Evolutionary conservation across 129 eudicot species (phyloP).

Genomic region (Chrysanthemum makinoi): DNA sequence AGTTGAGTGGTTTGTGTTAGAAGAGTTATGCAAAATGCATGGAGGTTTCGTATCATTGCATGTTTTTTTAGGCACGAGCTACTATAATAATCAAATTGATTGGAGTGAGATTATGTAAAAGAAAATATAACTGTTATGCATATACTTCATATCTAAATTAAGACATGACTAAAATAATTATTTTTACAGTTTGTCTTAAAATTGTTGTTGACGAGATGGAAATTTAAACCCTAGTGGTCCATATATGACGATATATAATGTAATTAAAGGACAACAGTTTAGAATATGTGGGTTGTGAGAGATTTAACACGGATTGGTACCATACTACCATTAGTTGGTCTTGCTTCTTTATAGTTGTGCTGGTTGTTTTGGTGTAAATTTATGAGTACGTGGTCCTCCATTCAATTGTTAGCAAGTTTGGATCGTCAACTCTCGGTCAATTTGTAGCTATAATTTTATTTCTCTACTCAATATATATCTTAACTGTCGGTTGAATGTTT

Average conservation of each 20-base stretch:
- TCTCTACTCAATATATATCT: background rate
- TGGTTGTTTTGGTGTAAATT: slow-evolving; percentile 8
- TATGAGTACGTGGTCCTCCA: slow-evolving; percentile 5
- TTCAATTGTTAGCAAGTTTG: background rate
- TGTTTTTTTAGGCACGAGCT: too few species aligned
- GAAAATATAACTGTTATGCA: too few species aligned
- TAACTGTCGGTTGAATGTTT: background rate
- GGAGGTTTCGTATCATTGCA: too few species aligned
- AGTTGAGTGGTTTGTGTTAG: too few species aligned
- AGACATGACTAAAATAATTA: too few species aligned
- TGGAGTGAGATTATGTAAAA: too few species aligned
- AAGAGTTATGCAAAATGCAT: too few species aligned
- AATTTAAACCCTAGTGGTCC: slow-evolving; percentile 2
- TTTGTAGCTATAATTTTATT: background rate
- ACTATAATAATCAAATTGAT: too few species aligned
- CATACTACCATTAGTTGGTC: background rate
- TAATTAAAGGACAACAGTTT: slow-evolving; percentile 3
- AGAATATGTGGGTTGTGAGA: background rate
- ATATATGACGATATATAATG: background rate
- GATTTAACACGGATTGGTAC: slow-evolving; percentile 7
- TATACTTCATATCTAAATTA: too few species aligned
- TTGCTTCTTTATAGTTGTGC: slow-evolving; percentile 6
- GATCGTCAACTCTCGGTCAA: background rate
- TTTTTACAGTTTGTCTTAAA: too few species aligned
- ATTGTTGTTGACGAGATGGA: background rate